These are phyloP conservation scores for Xanthoconium stramineum DNA, from an alignment of 768 basidiomycete species.

Conservation along the genomic window DNA sequence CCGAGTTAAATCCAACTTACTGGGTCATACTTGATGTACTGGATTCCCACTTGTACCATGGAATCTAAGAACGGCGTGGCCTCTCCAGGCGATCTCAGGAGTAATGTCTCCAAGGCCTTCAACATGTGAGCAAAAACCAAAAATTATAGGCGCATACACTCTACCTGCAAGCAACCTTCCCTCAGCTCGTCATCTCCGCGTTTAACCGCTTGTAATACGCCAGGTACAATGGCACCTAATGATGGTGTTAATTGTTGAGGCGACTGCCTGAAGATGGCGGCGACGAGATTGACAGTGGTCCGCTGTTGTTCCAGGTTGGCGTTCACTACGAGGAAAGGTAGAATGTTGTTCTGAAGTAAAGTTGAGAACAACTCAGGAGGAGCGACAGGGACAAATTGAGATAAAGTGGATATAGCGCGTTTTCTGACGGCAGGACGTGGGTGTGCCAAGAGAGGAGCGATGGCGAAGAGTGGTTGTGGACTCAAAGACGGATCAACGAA, in stretches of 20 bases:
- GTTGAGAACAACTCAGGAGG: slow-evolving; percentile 57
- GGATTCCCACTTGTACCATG: slow-evolving; percentile 68
- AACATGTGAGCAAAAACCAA: slow-evolving; percentile 4
- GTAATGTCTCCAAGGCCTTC: slow-evolving; percentile 77
- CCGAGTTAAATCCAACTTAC: slow-evolving; percentile 36
- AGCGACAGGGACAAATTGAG: slow-evolving; percentile 78
- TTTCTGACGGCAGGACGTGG: slow-evolving; percentile 85
- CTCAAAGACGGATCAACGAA: slow-evolving; percentile 51
- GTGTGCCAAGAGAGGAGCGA: slow-evolving; percentile 73
- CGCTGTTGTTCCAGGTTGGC: slow-evolving; percentile 66
- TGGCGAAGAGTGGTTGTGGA: slow-evolving; percentile 60
- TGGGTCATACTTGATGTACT: slow-evolving; percentile 91
- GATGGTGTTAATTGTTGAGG: slow-evolving; percentile 62
- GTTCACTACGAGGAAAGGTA: slow-evolving; percentile 52
- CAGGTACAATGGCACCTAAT: slow-evolving; percentile 62
- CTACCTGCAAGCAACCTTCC: slow-evolving; percentile 76
- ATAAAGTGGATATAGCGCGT: slow-evolving; percentile 82
- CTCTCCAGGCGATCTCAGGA: slow-evolving; percentile 82
- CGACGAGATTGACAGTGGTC: slow-evolving; percentile 75
- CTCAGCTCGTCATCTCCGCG: slow-evolving; percentile 81
- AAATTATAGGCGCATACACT: not conserved
- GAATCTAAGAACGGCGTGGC: slow-evolving; percentile 65
- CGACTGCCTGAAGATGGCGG: slow-evolving; percentile 74
- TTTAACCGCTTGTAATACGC: slow-evolving; percentile 64
- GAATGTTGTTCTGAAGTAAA: slow-evolving; percentile 57